Evolutionary conservation across 495 filamentous ascomycete species (phyloP), one percentile per base, ranked within the genome.

Genomic region (Neurospora sp.): DNA sequence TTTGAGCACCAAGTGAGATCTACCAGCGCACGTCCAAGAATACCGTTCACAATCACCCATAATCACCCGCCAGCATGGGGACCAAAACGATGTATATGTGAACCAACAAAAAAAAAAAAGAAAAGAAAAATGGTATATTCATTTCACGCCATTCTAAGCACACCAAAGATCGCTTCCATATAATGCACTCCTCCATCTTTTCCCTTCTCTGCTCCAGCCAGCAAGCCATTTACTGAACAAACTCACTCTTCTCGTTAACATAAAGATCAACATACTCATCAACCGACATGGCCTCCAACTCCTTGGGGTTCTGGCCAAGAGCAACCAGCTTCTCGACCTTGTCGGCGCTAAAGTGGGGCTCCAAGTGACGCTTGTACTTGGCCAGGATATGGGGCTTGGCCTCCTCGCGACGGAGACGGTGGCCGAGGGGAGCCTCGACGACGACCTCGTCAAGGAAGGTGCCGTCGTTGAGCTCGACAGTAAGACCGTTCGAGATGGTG

Each of bases 251-350:
- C 83, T 88, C 84, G 74, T 81, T 81, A 73, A 93, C 92, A 81
- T 97, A 99, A 80, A 97, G 83, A 83, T 98, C 93, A 72, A 98
- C 92, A 81, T 98, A 99, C 83, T 93, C 84, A 83, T 99, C 96
- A 13, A 98, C 91, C 72, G 91, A 87, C 87, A 92, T 92, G 71
- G 80, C 75, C 85, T 97, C 93, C 59, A 99, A 84, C 81, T 86
- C 89, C 81, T 91, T 85, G 71, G 86, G 83, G 81, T 96, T 86
- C 82, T 87, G 88, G 74, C 92, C 92, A 71, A 97, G 82, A 76
- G 92, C 85, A 42, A 97, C 84, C 73, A 99, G 87, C 84, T 94
- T 86, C 82, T 92, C 86, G 31, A 97, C 92, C 78, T 90, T 90
- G 39, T 86, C 85, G 82, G 92, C 84, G 71, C 88, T 85, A 78